Evolutionary conservation across 768 basidiomycete species (phyloP).

Genomic region (Collybia sp.): DNA sequence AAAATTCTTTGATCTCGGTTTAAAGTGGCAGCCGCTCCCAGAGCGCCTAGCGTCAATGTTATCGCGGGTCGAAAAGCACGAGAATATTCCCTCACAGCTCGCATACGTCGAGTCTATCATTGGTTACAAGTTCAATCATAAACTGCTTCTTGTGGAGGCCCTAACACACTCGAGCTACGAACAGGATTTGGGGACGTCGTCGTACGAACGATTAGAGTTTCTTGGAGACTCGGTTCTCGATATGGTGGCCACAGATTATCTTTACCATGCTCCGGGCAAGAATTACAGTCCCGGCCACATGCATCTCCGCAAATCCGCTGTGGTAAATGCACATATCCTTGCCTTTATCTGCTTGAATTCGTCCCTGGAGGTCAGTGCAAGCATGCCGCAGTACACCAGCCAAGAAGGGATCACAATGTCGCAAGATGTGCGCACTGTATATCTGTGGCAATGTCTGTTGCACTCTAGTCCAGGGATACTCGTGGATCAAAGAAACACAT

Average conservation of each 20-base stretch:
- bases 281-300: slow-evolving; percentile 66
- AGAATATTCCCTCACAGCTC: slow-evolving; percentile 44
- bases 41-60: slow-evolving; percentile 42
- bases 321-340: slow-evolving; percentile 73
- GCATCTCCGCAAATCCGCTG: slow-evolving; percentile 59
- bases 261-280: slow-evolving; percentile 64
- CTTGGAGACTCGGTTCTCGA: slow-evolving; percentile 73
- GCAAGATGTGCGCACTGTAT: slow-evolving; percentile 38
- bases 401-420: slow-evolving; percentile 25
- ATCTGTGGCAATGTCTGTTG: slow-evolving; percentile 68
- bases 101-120: slow-evolving; percentile 59
- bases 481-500: slow-evolving; percentile 57
- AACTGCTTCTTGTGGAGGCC: slow-evolving; percentile 65
- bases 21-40: slow-evolving; percentile 51
- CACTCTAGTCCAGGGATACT: slow-evolving; percentile 60
- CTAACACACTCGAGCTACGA: slow-evolving; percentile 71
- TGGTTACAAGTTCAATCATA: slow-evolving; percentile 60
- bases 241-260: slow-evolving; percentile 66
- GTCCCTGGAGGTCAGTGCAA: slow-evolving; percentile 33
- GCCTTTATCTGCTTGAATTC: slow-evolving; percentile 59
- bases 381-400: slow-evolving; percentile 42
- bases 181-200: slow-evolving; percentile 50
- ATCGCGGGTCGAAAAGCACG: slow-evolving; percentile 29
- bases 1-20: slow-evolving; percentile 54
- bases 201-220: slow-evolving; percentile 79